Conservation (phyloP, 2,329 filamentous ascomycete species). For the Rutstroemia sp. region DNA sequence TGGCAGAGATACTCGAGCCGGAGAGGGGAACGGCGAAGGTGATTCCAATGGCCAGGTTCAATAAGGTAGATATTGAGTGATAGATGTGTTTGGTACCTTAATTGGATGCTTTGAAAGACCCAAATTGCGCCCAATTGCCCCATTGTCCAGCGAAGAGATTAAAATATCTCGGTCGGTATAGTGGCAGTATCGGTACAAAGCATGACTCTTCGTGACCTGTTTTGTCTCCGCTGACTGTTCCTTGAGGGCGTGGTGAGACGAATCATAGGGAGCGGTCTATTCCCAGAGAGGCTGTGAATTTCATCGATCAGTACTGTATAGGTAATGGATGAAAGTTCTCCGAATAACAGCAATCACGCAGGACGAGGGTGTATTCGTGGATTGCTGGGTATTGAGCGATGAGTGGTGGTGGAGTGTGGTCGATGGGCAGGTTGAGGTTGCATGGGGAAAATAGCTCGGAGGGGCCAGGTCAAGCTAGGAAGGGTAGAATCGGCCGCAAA, state of each 20-base stretch:
- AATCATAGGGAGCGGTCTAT: slow-evolving; percentile 2
- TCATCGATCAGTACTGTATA: neutral
- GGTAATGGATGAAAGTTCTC: neutral
- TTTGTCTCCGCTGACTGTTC: neutral
- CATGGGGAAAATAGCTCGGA: no score
- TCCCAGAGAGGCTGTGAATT: slow-evolving; percentile 6
- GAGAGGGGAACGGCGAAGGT: neutral
- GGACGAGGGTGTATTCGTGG: neutral
- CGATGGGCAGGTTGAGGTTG: no score
- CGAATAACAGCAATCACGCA: neutral
- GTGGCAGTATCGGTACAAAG: neutral
- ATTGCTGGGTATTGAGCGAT: no score
- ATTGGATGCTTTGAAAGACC: neutral
- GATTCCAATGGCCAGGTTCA: neutral
- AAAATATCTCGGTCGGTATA: neutral
- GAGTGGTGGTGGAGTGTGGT: no score
- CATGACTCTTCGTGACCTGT: no score
- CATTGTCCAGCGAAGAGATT: neutral
- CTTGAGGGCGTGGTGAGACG: neutral
- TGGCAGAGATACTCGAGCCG: neutral
- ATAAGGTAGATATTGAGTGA: neutral
- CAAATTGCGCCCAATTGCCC: neutral
- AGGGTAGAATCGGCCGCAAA: no score
- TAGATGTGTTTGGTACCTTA: neutral
- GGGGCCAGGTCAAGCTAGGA: no score